phyloP scores from a whole-genome alignment of 805 yeast species.

The Candida insectorum region DNA sequence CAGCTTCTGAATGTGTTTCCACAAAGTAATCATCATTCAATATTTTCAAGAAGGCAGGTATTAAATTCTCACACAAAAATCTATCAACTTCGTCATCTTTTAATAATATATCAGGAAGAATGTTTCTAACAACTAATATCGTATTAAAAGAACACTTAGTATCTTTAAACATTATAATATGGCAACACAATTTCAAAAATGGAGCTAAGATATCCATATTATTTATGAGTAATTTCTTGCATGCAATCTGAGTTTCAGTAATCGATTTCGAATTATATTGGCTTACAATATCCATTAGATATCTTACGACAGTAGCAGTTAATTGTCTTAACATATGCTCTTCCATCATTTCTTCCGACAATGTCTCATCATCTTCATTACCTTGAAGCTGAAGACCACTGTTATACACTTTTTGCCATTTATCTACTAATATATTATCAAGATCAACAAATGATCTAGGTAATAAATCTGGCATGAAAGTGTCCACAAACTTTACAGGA shows the following conservation, averaged over 20 bases:
- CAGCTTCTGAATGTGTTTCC: slow-evolving; percentile 89
- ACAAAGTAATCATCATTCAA: slow-evolving; percentile 71
- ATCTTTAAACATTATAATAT: slow-evolving; percentile 78
- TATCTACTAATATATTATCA: slow-evolving; percentile 67
- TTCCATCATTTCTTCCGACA: slow-evolving; percentile 98
- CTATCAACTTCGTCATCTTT: slow-evolving; percentile 74
- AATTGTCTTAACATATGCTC: slow-evolving; percentile 91
- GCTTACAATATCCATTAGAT: slow-evolving; percentile 83
- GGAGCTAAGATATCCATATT: slow-evolving; percentile 72
- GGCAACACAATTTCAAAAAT: slow-evolving; percentile 68
- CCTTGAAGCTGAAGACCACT: slow-evolving; percentile 58
- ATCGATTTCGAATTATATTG: slow-evolving; percentile 58
- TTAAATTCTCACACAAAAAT: slow-evolving; percentile 59
- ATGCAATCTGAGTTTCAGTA: slow-evolving; percentile 59
- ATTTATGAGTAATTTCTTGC: slow-evolving; percentile 63
- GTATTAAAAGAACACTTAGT: slow-evolving; percentile 92
- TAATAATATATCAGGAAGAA: slow-evolving; percentile 64
- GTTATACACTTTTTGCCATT: slow-evolving; percentile 69
- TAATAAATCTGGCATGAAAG: slow-evolving; percentile 72
- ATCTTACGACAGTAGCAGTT: slow-evolving; percentile 85
- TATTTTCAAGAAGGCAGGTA: slow-evolving; percentile 65
- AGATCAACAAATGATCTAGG: slow-evolving; percentile 73
- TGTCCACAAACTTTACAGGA: slow-evolving; percentile 63
- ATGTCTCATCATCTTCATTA: slow-evolving; percentile 69
- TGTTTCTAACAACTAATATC: slow-evolving; percentile 71